phyloP scores from a whole-genome alignment of 169 alveolate genomes.

The Miamiensis avidus region DNA sequence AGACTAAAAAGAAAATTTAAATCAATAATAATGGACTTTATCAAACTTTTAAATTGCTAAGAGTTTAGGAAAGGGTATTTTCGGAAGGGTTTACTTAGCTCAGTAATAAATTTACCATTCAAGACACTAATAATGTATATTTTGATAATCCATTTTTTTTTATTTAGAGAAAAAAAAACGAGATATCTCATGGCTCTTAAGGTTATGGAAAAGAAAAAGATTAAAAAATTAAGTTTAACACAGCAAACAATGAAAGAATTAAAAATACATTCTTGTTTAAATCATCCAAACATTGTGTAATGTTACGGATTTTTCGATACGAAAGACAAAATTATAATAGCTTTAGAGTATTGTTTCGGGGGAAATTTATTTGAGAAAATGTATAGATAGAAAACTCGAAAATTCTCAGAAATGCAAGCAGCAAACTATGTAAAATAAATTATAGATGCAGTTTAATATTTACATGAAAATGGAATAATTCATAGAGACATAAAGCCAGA shows the following conservation, averaged over 20 bases:
- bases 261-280: neutral
- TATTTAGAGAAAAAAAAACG: neutral
- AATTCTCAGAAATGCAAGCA: constrained; percentile 27
- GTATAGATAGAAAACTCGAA: constrained; percentile 12
- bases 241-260: neutral
- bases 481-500: constrained; percentile 52
- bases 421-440: constrained; percentile 37
- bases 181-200: constrained; percentile 2
- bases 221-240: neutral
- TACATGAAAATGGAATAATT: constrained; percentile 33
- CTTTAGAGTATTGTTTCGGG: neutral
- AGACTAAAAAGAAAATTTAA: no score
- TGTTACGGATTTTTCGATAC: neutral
- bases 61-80: neutral
- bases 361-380: neutral
- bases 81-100: neutral
- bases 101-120: neutral
- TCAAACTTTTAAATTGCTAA: neutral
- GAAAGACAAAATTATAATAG: neutral
- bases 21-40: no score
- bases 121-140: neutral
- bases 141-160: neutral
- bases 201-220: constrained; percentile 15
- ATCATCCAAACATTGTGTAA: neutral
- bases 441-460: constrained; percentile 29